Conservation (phyloP, 768 basidiomycete genomes). For the Hygrophorus pudorinus region DNA sequence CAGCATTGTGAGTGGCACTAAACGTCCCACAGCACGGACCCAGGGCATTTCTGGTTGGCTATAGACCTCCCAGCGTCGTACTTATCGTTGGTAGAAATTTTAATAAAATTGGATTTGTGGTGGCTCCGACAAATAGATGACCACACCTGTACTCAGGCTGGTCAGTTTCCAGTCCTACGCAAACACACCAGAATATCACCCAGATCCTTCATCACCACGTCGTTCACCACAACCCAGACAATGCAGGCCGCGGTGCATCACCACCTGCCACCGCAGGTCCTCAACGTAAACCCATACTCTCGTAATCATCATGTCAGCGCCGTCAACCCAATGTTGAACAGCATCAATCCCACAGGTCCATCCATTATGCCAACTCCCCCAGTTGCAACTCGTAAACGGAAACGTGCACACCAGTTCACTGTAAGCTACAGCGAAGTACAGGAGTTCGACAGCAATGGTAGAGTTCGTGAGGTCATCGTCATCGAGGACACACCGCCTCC, state of each 20-base stretch:
- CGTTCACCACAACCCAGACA: conserved; percentile 35
- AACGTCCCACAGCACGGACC: too few relatives aligned
- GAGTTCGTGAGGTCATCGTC: conserved; percentile 79
- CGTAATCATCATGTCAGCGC: conserved; percentile 42
- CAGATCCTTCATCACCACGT: conserved; percentile 33
- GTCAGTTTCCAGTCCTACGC: neutral
- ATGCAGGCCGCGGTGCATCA: conserved; percentile 67
- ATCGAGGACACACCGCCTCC: conserved; percentile 89
- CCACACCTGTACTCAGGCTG: too few relatives aligned
- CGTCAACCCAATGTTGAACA: conserved; percentile 22
- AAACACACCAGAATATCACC: neutral
- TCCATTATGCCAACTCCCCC: conserved; percentile 67
- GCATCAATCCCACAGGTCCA: conserved; percentile 32
- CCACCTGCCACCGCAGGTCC: conserved; percentile 47
- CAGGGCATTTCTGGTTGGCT: too few relatives aligned
- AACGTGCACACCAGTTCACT: conserved; percentile 70
- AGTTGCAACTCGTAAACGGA: conserved; percentile 68
- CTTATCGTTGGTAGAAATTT: too few relatives aligned
- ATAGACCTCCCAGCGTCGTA: too few relatives aligned
- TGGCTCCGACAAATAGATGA: too few relatives aligned
- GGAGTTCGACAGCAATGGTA: conserved; percentile 72
- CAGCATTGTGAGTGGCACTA: too few relatives aligned
- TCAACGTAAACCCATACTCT: conserved; percentile 46
- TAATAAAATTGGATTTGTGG: too few relatives aligned
- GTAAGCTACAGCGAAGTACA: conserved; percentile 85